phyloP scores from a whole-genome alignment of 257 asterid genomes.

The Rehmannia glutinosa region DNA sequence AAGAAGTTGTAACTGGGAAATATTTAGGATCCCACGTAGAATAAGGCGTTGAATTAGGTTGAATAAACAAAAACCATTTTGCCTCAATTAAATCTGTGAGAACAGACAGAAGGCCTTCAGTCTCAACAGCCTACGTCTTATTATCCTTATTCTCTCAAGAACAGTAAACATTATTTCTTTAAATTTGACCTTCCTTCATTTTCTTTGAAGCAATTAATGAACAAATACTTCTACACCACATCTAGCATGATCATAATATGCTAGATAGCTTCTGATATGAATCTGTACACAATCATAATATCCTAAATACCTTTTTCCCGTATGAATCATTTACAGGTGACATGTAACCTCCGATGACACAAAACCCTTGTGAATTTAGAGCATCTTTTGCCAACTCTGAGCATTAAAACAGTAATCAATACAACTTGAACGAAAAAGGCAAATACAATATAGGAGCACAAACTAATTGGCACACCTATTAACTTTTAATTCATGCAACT shows the following conservation, averaged over 20 bases:
- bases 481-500: too few relatives aligned
- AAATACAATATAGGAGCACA: too few relatives aligned
- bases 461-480: too few relatives aligned
- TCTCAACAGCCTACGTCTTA: too few relatives aligned
- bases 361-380: slow-evolving; percentile 54
- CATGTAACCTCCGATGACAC: slow-evolving; percentile 89
- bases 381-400: slow-evolving; percentile 91
- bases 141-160: too few relatives aligned
- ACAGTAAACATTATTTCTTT: too few relatives aligned
- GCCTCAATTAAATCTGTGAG: too few relatives aligned
- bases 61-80: too few relatives aligned
- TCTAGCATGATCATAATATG: background rate
- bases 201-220: background rate
- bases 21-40: background rate
- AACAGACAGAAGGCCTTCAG: too few relatives aligned
- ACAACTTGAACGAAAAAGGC: too few relatives aligned
- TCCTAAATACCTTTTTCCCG: slow-evolving; percentile 61
- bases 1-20: background rate
- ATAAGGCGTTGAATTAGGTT: too few relatives aligned
- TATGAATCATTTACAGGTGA: slow-evolving; percentile 92
- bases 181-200: too few relatives aligned
- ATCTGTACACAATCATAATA: background rate
- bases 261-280: background rate
- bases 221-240: background rate
- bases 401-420: slow-evolving; percentile 7